Evolutionary conservation across 129 eudicot genomes (phyloP), one percentile per base, ranked within the genome.

Genomic region (Calendula officinalis): DNA sequence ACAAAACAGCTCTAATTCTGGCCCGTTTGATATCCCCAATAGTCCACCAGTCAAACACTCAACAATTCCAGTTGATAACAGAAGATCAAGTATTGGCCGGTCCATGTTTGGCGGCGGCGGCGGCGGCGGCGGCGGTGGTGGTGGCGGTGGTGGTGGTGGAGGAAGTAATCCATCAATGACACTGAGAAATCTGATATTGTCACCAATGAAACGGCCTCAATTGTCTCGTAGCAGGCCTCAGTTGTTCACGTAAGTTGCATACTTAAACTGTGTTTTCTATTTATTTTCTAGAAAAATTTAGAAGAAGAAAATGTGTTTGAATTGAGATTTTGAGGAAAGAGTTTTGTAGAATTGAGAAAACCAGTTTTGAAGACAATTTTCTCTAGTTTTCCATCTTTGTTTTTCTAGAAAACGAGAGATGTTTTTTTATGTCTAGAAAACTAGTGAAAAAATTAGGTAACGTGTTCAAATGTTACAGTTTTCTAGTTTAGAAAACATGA

Each of bases 161-260:
- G 77, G 71, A 5, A 70, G 82, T 40, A 92, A 88, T 72, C 89
- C 98, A 4, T 85, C 96, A n/a, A 81, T 81, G 89, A 79, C 95
- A 36, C 73, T 92, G 34, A 83, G 92, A 76, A 92, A 92, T 60
- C 89, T 92, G 38, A 84, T 88, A 40, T 77, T 92, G 41, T 92
- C 99, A 67, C 99, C 99, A 17, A 81, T 92, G 75, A 88, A 88
- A 72, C 80, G 96, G 3, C 91, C 96, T 67, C 95, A 92, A 60
- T 75, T 81, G 48, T 88, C 96, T 48, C 95, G 91, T 45, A 91
- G 53, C 66, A 80, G 99, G 15, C 87, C 95, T 72, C 96, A 85
- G 27, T n/a, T 91, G 82, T 92, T 92, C 84, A 88, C 89, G 91
- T 92, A 83, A 79, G 91, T 36, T n/a, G 46, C 58, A 22, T 48